Evolutionary conservation across 257 asterid species (phyloP).

Genomic region (Przewalskia tangutica): DNA sequence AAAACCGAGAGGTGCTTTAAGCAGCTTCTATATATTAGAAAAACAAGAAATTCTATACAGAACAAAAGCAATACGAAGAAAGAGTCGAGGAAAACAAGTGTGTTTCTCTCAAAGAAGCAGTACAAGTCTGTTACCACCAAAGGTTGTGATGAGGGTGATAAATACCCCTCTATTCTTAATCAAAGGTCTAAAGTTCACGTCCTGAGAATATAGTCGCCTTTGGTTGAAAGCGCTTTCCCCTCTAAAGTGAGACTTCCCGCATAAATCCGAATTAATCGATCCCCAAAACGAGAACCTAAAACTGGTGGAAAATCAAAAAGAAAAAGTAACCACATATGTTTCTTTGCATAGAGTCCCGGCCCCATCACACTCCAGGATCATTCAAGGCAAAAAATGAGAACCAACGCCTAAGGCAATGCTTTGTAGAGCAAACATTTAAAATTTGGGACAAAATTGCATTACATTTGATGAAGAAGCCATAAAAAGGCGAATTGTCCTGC

Average conservation of each 20-base stretch:
- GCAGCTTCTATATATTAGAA: no score
- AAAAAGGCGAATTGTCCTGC: not conserved
- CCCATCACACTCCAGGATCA: not conserved
- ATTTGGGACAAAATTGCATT: not conserved
- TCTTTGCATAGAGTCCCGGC: not conserved
- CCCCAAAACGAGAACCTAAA: not conserved
- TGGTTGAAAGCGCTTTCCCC: not conserved
- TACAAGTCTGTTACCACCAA: not conserved
- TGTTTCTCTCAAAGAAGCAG: not conserved
- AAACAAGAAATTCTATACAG: not conserved
- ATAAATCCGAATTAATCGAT: not conserved
- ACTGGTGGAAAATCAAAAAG: not conserved
- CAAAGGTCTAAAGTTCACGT: not conserved
- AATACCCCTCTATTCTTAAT: not conserved
- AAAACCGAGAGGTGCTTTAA: no score
- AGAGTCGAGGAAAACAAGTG: not conserved
- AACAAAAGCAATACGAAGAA: not conserved
- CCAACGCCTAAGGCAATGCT: not conserved
- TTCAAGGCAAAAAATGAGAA: not conserved
- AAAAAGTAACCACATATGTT: not conserved
- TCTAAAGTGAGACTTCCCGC: not conserved
- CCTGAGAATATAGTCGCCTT: not conserved
- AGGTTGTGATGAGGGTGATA: not conserved
- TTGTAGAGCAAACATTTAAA: not conserved
- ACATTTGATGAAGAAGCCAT: not conserved